Evolutionary conservation across 164 flowering plant species (phyloP).

Genomic region (Macadamia tetraphylla): DNA sequence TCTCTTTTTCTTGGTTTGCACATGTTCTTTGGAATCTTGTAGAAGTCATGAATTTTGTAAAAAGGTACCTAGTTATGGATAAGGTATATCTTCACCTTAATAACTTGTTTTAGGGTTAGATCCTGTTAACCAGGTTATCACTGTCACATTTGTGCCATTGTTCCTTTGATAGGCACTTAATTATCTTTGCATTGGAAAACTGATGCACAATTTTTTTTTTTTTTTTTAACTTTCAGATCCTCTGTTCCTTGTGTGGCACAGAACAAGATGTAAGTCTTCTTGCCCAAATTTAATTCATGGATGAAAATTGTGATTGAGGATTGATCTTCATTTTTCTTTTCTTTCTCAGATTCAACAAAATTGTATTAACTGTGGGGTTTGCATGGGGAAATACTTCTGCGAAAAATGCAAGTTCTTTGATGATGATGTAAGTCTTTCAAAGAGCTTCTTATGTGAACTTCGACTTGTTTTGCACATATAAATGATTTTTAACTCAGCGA

Average conservation of each 20-base stretch:
- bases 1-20: background rate
- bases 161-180: background rate
- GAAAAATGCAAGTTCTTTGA: slow-evolving; percentile 80
- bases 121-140: background rate
- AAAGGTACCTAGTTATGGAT: slow-evolving; percentile 6
- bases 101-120: too few species aligned
- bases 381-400: slow-evolving; percentile 84
- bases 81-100: background rate
- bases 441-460: background rate
- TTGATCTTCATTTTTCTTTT: slow-evolving; percentile 5
- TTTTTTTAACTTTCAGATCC: slow-evolving; percentile 47
- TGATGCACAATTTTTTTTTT: slow-evolving; percentile 4
- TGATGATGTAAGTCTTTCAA: slow-evolving; percentile 55
- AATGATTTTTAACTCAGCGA: slow-evolving; percentile 1
- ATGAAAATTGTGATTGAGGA: background rate
- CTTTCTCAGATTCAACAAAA: slow-evolving; percentile 59
- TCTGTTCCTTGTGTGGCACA: slow-evolving; percentile 73
- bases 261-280: slow-evolving; percentile 76
- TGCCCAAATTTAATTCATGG: background rate
- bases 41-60: background rate
- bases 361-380: slow-evolving; percentile 76
- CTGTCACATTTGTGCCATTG: background rate
- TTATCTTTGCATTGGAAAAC: background rate
- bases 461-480: background rate
- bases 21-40: slow-evolving; percentile 2